Percentiles rank a stretch among this genome's conserved stretches.
Evolutionary conservation across 805 yeast species (phyloP).

Genomic region (Ogataea populi-albae): DNA sequence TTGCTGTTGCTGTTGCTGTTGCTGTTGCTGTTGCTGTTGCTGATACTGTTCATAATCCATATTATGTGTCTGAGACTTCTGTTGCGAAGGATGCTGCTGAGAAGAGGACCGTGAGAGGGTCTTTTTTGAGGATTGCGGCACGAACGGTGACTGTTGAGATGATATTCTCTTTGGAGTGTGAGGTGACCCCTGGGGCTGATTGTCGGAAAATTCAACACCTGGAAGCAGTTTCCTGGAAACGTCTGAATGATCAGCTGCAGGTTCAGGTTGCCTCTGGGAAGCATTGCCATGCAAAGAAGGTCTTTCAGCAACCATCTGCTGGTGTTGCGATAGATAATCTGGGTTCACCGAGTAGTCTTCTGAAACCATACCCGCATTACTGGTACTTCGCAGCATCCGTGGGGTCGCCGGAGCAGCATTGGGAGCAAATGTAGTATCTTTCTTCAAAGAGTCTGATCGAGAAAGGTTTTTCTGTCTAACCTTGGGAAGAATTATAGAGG

Average conservation of each 20-base stretch:
- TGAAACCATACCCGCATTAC: conserved; percentile 28
- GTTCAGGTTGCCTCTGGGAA: conserved; percentile 17
- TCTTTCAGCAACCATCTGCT: background rate
- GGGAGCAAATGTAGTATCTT: conserved; percentile 14
- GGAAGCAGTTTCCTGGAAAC: conserved; percentile 21
- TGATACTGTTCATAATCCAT: conserved; percentile 10
- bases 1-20: conserved; percentile 6
- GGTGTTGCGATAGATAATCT: conserved; percentile 11
- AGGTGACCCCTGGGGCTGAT: conserved; percentile 12
- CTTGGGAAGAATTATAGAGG: conserved; percentile 22
- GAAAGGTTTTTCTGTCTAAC: conserved; percentile 22
- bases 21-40: conserved; percentile 8
- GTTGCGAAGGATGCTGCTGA: conserved; percentile 5
- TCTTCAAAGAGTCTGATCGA: conserved; percentile 21
- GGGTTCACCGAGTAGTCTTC: conserved; percentile 27
- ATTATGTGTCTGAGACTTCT: conserved; percentile 7
- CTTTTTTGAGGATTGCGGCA: conserved; percentile 14
- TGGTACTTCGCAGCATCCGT: conserved; percentile 60
- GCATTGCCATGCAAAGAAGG: conserved; percentile 17
- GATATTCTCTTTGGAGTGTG: conserved; percentile 9
- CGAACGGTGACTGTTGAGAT: conserved; percentile 1
- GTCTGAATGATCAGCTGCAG: conserved; percentile 9
- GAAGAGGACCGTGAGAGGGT: conserved; percentile 18
- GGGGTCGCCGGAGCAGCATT: conserved; percentile 63
- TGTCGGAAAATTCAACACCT: conserved; percentile 24